These are phyloP conservation scores for Aspergillus affinis DNA, from an alignment of 495 filamentous ascomycete genomes.

Conservation along the genomic window DNA sequence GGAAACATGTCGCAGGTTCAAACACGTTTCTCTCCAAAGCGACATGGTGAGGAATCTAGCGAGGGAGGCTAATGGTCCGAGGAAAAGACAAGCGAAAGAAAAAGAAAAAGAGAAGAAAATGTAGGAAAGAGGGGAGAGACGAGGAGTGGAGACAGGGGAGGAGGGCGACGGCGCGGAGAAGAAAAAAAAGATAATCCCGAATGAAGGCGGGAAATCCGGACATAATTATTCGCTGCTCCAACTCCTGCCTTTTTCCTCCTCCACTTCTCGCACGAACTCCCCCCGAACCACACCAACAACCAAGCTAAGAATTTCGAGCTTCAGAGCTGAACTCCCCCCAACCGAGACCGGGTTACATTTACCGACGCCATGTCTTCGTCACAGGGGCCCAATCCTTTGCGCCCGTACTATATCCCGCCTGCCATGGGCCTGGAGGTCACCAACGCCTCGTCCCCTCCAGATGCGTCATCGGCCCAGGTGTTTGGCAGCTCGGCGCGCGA, in stretches of 20 bases:
- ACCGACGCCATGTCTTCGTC: constrained; percentile 36
- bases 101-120: constrained; percentile 11
- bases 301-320: background rate
- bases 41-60: constrained; percentile 26
- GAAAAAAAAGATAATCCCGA: constrained; percentile 22
- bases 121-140: constrained; percentile 26
- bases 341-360: background rate
- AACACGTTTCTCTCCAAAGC: constrained; percentile 38
- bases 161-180: constrained; percentile 7
- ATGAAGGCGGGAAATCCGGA: constrained; percentile 26
- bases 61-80: constrained; percentile 5
- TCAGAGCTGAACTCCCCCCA: background rate
- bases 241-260: constrained; percentile 8
- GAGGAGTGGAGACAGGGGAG: constrained; percentile 25
- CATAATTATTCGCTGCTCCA: constrained; percentile 13
- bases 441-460: constrained; percentile 37
- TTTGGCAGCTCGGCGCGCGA: constrained; percentile 76
- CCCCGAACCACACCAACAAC: constrained; percentile 3
- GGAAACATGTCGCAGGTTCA: constrained; percentile 37
- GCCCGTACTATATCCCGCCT: constrained; percentile 93
- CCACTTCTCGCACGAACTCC: constrained; percentile 15
- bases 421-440: constrained; percentile 58
- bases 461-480: constrained; percentile 47
- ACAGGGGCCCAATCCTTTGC: constrained; percentile 79
- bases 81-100: constrained; percentile 13